Evolutionary conservation across 1,284 basidiomycete genomes (phyloP).

Genomic region (Ustilago trichophora): DNA sequence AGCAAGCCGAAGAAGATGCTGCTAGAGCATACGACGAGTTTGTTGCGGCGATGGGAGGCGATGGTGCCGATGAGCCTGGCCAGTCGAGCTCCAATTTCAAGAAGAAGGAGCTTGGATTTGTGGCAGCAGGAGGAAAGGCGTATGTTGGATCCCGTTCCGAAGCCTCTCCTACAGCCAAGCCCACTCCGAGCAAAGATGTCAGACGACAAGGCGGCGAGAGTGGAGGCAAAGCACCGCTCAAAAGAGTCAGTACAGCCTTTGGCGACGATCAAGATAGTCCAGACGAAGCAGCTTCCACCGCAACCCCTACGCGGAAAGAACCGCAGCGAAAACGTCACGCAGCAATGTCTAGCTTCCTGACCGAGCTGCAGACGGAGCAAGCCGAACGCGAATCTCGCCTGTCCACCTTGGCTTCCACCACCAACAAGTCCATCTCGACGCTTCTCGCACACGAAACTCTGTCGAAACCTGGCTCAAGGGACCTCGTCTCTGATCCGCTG

Average conservation of each 20-base stretch:
- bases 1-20: constrained; percentile 50
- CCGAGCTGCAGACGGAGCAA: constrained; percentile 73
- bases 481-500: constrained; percentile 78
- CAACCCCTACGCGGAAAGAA: constrained; percentile 7
- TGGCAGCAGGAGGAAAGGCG: constrained; percentile 43
- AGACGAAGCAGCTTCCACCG: neutral
- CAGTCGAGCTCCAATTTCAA: too few relatives aligned
- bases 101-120: constrained; percentile 33
- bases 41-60: constrained; percentile 47
- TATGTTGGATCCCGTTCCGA: constrained; percentile 21
- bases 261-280: constrained; percentile 31
- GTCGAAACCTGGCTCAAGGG: constrained; percentile 78
- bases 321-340: constrained; percentile 35
- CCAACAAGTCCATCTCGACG: constrained; percentile 35
- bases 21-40: constrained; percentile 55
- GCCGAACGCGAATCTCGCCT: constrained; percentile 84
- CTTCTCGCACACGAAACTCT: constrained; percentile 77
- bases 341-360: constrained; percentile 52
- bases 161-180: neutral
- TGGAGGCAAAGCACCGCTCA: neutral
- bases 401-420: constrained; percentile 16
- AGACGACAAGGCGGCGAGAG: too few relatives aligned
- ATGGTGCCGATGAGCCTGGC: constrained; percentile 9
- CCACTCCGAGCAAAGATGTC: too few relatives aligned
- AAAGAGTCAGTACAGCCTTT: constrained; percentile 21